Evolutionary conservation across 768 basidiomycete species (phyloP), one percentile per base, ranked within the genome.

Genomic region (Pulveroboletus frians): DNA sequence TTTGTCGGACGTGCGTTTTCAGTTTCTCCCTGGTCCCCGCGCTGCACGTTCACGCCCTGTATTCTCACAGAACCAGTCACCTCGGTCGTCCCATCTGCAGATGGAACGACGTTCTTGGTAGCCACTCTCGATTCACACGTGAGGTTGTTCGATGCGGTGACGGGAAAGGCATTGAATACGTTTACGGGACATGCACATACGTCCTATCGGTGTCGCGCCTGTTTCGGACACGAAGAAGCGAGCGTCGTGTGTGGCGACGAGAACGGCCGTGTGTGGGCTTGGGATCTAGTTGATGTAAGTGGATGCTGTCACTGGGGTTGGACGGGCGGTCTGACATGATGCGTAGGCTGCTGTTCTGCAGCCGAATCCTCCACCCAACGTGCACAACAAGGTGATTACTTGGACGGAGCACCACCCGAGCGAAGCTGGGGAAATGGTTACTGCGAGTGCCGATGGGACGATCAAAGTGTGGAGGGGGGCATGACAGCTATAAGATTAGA

Each of bases 391-490:
- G 64, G 77, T 88, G 26, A 83, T 96, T 43, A 90, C 89, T 10
- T 96, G 93, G 91, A 83, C 89, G 2, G 92, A 94, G 69, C 82
- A 92, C 57, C 89, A 94, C 68, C 92, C 91, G 8, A 77, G 73
- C 18, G 85, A 92, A 47, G 75, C 80, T 6, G 81, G 81, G 15
- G 92, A 96, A 66, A 79, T 96, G 78, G 69, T 93, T 38, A 94
- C 92, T 3, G 84, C 92, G 1, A 90, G 92, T 59, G 86, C 88
- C 17, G 94, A 97, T 64, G 93, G 94, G 15, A 86, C 84, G 8
- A 86, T 87, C 49, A 95, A 93, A 66, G 81, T 97, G 14, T 97
- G 94, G 94, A 74, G 77, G 56, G 70, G 79, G 54, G 70, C 77
- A 34, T 63, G 27, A 61, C 23, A 27, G 29, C 20, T 39, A 46